These are phyloP conservation scores for Talaromyces marneffei DNA, from an alignment of 2,329 filamentous ascomycete genomes.

Conservation along the genomic window DNA sequence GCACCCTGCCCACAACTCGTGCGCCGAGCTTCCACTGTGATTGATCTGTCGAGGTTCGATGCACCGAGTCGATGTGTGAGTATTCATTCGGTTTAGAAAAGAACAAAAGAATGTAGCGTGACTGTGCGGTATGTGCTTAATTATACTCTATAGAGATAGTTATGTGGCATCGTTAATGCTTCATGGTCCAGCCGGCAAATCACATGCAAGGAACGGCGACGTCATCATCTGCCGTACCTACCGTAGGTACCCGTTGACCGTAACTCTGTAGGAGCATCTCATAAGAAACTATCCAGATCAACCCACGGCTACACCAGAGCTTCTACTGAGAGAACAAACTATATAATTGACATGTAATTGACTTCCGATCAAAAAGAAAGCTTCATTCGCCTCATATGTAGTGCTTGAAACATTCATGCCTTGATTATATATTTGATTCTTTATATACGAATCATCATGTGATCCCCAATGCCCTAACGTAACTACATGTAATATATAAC, in stretches of 20 bases:
- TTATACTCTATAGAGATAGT: background rate
- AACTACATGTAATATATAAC: no score
- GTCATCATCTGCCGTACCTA: background rate
- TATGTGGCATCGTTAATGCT: background rate
- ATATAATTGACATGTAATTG: background rate
- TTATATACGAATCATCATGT: background rate
- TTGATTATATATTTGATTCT: no score
- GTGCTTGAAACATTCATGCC: no score
- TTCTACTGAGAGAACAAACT: background rate
- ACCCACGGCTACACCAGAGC: background rate
- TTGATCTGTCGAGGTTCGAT: background rate
- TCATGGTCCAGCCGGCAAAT: background rate
- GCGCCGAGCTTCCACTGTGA: slow-evolving; percentile 3
- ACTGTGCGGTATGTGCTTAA: background rate
- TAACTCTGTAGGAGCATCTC: background rate
- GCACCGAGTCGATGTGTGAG: no score
- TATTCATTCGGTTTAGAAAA: no score
- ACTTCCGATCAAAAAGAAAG: no score
- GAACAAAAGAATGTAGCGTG: background rate
- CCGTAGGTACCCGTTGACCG: no score
- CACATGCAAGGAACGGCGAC: background rate
- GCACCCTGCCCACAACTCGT: slow-evolving; percentile 2
- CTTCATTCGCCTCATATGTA: no score
- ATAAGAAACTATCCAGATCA: background rate
- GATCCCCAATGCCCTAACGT: background rate